Conservation (phyloP, 2,329 filamentous ascomycete species). For the Diaporthe sp. region DNA sequence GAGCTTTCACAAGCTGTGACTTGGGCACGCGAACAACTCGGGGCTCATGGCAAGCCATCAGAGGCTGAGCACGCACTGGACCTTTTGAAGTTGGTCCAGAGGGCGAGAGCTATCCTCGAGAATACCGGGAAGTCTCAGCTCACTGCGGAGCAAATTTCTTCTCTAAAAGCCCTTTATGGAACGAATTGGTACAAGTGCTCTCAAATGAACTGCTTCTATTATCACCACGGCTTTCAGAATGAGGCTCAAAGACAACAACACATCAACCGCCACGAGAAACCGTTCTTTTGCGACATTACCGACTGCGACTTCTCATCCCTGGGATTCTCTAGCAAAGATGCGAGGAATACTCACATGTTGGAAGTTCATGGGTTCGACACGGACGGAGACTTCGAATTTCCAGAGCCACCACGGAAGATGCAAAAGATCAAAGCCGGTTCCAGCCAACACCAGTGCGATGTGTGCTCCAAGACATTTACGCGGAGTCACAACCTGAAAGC, state of each 20-base stretch:
- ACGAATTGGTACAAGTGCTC: neutral
- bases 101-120: neutral
- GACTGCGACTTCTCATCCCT: slow-evolving; percentile 50
- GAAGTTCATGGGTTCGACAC: slow-evolving; percentile 43
- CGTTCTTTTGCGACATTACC: slow-evolving; percentile 51
- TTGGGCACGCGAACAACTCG: neutral
- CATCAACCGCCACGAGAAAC: slow-evolving; percentile 51
- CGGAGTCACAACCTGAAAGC: slow-evolving; percentile 43
- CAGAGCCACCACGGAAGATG: slow-evolving; percentile 40
- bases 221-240: slow-evolving; percentile 54
- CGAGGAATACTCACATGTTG: slow-evolving; percentile 51
- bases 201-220: slow-evolving; percentile 53
- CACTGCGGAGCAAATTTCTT: neutral
- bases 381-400: slow-evolving; percentile 40
- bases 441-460: slow-evolving; percentile 39
- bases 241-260: slow-evolving; percentile 49
- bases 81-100: neutral
- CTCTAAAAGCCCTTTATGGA: neutral
- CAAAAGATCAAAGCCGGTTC: slow-evolving; percentile 5
- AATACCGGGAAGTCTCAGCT: neutral
- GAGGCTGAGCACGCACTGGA: slow-evolving; percentile 31
- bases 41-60: neutral
- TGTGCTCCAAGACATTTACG: slow-evolving; percentile 45
- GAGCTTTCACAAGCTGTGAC: neutral
- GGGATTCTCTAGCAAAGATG: slow-evolving; percentile 51